Conservation (phyloP, 208 protist species). For the Trypanosoma platydactyli region DNA sequence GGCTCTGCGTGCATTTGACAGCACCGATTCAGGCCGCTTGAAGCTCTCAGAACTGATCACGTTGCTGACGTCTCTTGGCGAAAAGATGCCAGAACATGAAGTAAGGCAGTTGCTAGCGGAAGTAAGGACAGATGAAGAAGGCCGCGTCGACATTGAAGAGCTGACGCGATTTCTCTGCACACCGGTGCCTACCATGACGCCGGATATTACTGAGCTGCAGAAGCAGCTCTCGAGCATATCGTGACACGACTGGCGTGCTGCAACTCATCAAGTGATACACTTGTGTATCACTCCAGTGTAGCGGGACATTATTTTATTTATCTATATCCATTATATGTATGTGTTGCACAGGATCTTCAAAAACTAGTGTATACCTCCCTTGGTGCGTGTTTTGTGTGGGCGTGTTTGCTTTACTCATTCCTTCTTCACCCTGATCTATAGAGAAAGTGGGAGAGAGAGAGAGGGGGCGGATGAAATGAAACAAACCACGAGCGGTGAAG, state of each 20-base stretch:
- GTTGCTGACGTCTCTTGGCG: constrained; percentile 81
- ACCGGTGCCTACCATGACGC: constrained; percentile 81
- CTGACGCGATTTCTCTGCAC: constrained; percentile 79
- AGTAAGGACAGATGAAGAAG: constrained; percentile 73
- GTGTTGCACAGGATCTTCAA: not conserved
- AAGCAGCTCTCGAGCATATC: constrained; percentile 56
- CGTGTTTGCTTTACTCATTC: too few species aligned
- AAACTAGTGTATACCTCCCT: too few species aligned
- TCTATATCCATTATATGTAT: not conserved
- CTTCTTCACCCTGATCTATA: too few species aligned
- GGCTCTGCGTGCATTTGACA: constrained; percentile 85
- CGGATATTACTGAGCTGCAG: constrained; percentile 87
- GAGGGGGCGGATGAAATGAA: too few species aligned
- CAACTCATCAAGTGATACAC: too few species aligned
- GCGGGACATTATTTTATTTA: too few species aligned
- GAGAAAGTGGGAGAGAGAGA: too few species aligned
- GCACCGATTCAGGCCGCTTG: constrained; percentile 62
- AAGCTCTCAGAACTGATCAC: constrained; percentile 81
- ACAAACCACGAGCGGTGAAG: too few species aligned
- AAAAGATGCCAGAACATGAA: constrained; percentile 88
- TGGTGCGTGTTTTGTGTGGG: too few species aligned
- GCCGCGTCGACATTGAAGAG: constrained; percentile 79
- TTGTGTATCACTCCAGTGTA: too few species aligned
- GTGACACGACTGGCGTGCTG: not conserved
- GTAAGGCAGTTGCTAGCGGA: constrained; percentile 84